Evolutionary conservation across 202 grass and related monocot species (phyloP), one percentile per base, ranked within the genome.

Genomic region (Panicum hallii): DNA sequence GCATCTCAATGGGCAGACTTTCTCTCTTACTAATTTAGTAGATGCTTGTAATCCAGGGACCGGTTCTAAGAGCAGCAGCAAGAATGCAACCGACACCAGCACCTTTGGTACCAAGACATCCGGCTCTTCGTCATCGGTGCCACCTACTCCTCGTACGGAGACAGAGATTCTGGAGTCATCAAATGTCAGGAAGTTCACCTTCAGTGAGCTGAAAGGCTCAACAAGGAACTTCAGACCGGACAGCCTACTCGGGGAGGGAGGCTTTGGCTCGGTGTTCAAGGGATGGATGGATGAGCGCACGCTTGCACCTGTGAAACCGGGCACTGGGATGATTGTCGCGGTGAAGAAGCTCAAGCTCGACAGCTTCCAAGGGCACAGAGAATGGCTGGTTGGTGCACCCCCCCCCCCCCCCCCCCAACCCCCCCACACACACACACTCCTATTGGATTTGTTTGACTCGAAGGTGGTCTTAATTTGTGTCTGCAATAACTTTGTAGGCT

Each of bases 291-390:
- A 97, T 1, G 95, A 93, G 75, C 90, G 87, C 67, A 94, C 95
- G 15, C 89, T 94, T 5, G 4, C 82, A 15, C 88, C 95, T 0
- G 83, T 90, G 64, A 97, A 88, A 67, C 92, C 92, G 0, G 95
- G 95, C 7, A 90, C 87, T 4, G 95, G 95, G 65, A 90, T 92
- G 30, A 87, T 98, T 4, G 94, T 98, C 58, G 95, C 93, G 0
- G 93, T 98, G 20, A 98, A 98, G 93, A 95, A 98, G 86, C 89
- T 98, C 50, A 98, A 98, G 82, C 91, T 93, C 36, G 93, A 98
- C 80, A 83, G 95, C 14, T 93, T 72, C 78, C 95, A 98, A 63
- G 95, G 95, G 65, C 95, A 98, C 87, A 89, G 90, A 34, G 95
- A 98, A 83, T 98, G 95, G 95, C 89, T 98, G 95, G 95, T 98